Evolutionary conservation across 495 filamentous ascomycete genomes (phyloP).

Genomic region (Penicillium salamii): DNA sequence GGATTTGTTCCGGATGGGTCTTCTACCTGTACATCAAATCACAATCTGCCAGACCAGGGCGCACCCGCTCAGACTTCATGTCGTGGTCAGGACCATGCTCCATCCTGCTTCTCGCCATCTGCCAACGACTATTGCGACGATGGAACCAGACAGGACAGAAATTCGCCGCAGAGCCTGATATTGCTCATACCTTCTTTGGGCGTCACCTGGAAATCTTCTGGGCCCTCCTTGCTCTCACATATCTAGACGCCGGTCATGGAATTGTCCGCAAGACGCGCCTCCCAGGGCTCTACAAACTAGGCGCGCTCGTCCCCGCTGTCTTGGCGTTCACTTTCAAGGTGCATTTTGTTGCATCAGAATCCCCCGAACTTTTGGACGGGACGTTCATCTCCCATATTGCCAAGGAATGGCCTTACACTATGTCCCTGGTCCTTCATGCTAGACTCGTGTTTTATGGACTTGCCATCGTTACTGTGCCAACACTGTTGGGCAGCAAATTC

Average conservation of each 20-base stretch:
- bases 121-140: conserved; percentile 62
- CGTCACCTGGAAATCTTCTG: conserved; percentile 64
- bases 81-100: conserved; percentile 8
- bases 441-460: conserved; percentile 49
- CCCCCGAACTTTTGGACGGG: conserved; percentile 72
- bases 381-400: conserved; percentile 46
- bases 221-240: conserved; percentile 68
- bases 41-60: conserved; percentile 7
- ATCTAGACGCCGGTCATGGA: conserved; percentile 47
- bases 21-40: conserved; percentile 58
- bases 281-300: conserved; percentile 22
- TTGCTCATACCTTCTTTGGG: conserved; percentile 65
- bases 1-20: conserved; percentile 77
- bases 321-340: conserved; percentile 80
- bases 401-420: conserved; percentile 46
- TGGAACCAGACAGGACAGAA: conserved; percentile 99
- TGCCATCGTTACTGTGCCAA: conserved; percentile 35
- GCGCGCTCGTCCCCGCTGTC: conserved; percentile 26
- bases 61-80: neutral
- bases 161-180: conserved; percentile 81
- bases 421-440: conserved; percentile 45
- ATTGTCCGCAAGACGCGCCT: conserved; percentile 31
- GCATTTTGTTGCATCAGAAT: conserved; percentile 76
- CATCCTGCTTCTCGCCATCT: conserved; percentile 26
- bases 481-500: conserved; percentile 9